Percentiles rank a stretch among this genome's conserved stretches.
These are phyloP conservation scores for Cryptosporidium ryanae DNA, from an alignment of 169 alveolate species.

Conservation along the genomic window DNA sequence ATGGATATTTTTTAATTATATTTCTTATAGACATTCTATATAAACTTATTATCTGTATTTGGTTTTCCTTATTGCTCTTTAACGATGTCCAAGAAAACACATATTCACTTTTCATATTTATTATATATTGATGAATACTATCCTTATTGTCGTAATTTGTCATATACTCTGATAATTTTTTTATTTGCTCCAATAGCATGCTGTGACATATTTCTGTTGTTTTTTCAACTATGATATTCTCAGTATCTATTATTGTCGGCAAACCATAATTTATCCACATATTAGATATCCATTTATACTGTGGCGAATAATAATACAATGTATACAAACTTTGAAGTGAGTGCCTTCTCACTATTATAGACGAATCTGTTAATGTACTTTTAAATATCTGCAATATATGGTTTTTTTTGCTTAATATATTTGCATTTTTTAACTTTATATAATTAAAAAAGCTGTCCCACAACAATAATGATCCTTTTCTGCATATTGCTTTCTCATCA, in stretches of 20 bases:
- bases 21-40: slow-evolving; percentile 42
- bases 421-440: neutral
- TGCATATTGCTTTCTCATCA: slow-evolving; percentile 72
- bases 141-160: neutral
- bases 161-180: slow-evolving; percentile 34
- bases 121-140: slow-evolving; percentile 1
- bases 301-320: slow-evolving; percentile 27
- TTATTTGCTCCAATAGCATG: slow-evolving; percentile 48
- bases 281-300: slow-evolving; percentile 51
- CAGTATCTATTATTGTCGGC: slow-evolving; percentile 60
- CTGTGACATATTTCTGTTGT: slow-evolving; percentile 52
- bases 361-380: slow-evolving; percentile 46
- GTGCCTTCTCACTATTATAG: slow-evolving; percentile 65
- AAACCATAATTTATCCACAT: slow-evolving; percentile 61
- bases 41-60: slow-evolving; percentile 22
- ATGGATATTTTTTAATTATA: slow-evolving; percentile 47
- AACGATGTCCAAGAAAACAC: slow-evolving; percentile 61
- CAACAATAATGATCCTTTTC: slow-evolving; percentile 47
- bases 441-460: slow-evolving; percentile 32
- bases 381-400: slow-evolving; percentile 13
- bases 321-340: slow-evolving; percentile 43
- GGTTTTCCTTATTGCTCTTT: slow-evolving; percentile 55
- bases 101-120: slow-evolving; percentile 18
- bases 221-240: slow-evolving; percentile 37
- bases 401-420: slow-evolving; percentile 1